Base-by-base conservation (phyloP, 2,329 filamentous ascomycete genomes). In the Fusarium ramigenum region DNA sequence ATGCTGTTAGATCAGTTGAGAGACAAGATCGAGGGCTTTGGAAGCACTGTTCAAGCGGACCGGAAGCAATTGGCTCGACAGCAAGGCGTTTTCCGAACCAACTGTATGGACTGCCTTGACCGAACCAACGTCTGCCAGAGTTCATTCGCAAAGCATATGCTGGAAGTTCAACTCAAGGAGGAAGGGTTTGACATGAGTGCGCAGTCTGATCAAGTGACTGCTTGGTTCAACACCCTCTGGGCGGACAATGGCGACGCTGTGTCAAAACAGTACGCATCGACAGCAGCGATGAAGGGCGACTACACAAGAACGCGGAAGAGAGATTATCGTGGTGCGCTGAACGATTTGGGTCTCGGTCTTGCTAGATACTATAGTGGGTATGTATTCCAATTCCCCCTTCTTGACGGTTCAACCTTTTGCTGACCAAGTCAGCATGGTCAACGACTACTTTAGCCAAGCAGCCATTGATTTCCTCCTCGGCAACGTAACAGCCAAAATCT, bases 51-150 rank as follows among this genome's bases (percentile, higher is more conserved):
- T 5, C 84, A 87, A 60, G 77, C 82, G 18, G 82, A 84, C 23
- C 87, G 85, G 5, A 79, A 82, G 36, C 66, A 88, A 19, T 75
- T 82, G 21, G 75, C 79, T 9, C 84, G 80, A 52, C 95, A 98
- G 80, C 86, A 84, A 32, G 95, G 95, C 3, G 89, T 97, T 11
- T 81, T 98, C n/a, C 89, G 96, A 63, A 98, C 95, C 4, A 99
- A 99, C 79, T 99, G 96, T 82, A 98, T 99, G 96, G 96, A 99
- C 79, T 99, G 96, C 77, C 85, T 99, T 15, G 96, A 99, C 80
- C 90, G 96, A 28, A 99, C 96, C 4, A 98, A 98, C 75, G 95
- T 99, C 28, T 95, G 95, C 44, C 96, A 98, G 82, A 97, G 94
- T 78, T 96, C 95, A 1, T 95, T 95, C 79, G 96, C 90, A 9